A percentile compares a stretch with the other conserved stretches of the same genome.
Conservation (phyloP, 2,329 filamentous ascomycete species). For the Fusarium sp. region DNA sequence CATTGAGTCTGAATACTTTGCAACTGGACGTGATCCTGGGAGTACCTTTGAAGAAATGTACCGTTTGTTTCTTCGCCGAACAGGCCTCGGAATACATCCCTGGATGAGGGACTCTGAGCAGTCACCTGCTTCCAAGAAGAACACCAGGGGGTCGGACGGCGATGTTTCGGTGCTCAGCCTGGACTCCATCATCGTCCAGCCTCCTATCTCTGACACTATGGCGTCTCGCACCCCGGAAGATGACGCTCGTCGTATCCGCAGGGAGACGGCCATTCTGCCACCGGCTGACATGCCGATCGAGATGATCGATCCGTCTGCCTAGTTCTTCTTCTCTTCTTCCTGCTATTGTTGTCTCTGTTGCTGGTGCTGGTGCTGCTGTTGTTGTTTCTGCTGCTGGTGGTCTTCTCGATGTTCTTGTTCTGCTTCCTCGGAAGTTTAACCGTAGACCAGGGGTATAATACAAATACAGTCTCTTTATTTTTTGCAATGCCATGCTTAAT, state of each 20-base stretch:
- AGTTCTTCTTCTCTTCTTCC: neutral
- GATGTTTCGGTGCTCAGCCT: neutral
- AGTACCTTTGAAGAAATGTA: neutral
- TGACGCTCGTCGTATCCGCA: neutral
- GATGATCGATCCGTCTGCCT: neutral
- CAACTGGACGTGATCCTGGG: neutral
- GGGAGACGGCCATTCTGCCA: constrained; percentile 1
- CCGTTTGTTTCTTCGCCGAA: neutral
- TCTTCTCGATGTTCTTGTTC: too few relatives aligned
- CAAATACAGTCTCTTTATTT: neutral
- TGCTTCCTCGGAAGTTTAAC: too few relatives aligned
- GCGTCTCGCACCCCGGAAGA: neutral
- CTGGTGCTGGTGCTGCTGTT: too few relatives aligned
- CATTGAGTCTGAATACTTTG: neutral
- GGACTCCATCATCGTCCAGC: neutral
- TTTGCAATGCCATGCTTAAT: neutral
- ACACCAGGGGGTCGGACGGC: too few relatives aligned
- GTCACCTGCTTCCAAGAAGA: neutral
- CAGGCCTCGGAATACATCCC: constrained; percentile 9
- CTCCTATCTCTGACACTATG: neutral
- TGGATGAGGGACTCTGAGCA: neutral
- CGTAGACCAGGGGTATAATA: too few relatives aligned
- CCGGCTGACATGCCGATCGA: neutral
- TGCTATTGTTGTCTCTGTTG: too few relatives aligned
- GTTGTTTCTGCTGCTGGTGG: too few relatives aligned